Evolutionary conservation across 805 yeast genomes (phyloP).

Genomic region (Schwanniomyces occidentalis): DNA sequence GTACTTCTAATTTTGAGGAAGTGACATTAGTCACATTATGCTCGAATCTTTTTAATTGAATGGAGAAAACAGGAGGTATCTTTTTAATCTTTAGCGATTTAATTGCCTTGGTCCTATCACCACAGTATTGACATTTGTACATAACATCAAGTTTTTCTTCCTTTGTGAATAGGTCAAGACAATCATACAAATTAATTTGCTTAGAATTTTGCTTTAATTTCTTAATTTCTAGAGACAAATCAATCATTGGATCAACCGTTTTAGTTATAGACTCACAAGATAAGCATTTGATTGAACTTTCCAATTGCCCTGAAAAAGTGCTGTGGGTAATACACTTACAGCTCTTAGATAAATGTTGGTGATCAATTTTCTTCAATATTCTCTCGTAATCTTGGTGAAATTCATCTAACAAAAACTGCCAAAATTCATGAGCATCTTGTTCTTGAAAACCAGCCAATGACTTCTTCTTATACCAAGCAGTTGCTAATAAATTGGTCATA

Average conservation of each 20-base stretch:
- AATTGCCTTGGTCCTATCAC: conserved; percentile 56
- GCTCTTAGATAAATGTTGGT: conserved; percentile 4
- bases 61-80: conserved; percentile 74
- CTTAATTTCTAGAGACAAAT: conserved; percentile 75
- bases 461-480: conserved; percentile 84
- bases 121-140: conserved; percentile 71
- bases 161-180: conserved; percentile 75
- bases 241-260: conserved; percentile 87
- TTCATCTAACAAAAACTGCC: conserved; percentile 88
- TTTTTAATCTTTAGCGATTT: conserved; percentile 70
- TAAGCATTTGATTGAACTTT: conserved; percentile 75
- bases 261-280: conserved; percentile 63
- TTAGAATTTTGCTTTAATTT: conserved; percentile 28
- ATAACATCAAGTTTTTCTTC: conserved; percentile 74
- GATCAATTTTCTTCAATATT: conserved; percentile 9
- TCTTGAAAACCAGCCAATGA: conserved; percentile 93
- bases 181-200: conserved; percentile 49
- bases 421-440: conserved; percentile 98
- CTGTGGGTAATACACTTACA: conserved; percentile 84
- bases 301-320: conserved; percentile 79
- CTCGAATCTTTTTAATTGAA: conserved; percentile 82
- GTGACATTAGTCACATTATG: conserved; percentile 50
- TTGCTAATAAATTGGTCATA: conserved; percentile 73
- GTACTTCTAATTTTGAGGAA: conserved; percentile 73
- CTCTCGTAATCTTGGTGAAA: conserved; percentile 51